Percentiles rank a stretch among this genome's conserved stretches.
These are phyloP conservation scores for Leccinum variicolor DNA, from an alignment of 768 basidiomycete species.

Conservation along the genomic window DNA sequence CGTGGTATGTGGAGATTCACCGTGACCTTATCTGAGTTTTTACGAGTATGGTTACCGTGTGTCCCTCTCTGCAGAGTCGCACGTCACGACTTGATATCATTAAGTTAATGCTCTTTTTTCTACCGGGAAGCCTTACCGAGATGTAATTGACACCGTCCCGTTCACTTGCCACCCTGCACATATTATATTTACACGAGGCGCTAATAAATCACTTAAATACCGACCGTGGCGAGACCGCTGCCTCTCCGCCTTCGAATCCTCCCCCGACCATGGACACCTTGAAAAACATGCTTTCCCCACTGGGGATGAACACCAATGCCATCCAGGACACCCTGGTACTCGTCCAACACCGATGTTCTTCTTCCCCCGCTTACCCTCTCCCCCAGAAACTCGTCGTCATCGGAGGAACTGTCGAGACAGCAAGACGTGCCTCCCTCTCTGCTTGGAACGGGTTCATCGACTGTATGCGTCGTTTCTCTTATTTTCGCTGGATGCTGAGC, in stretches of 20 bases:
- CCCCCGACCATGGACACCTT: conserved; percentile 59
- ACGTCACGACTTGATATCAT: conserved; percentile 14
- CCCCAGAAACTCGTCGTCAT: conserved; percentile 84
- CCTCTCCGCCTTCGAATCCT: conserved; percentile 30
- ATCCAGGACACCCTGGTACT: conserved; percentile 77
- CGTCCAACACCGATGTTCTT: neutral
- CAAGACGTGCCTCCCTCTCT: conserved; percentile 73
- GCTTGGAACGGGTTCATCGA: conserved; percentile 91
- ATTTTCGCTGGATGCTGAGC: conserved; percentile 7
- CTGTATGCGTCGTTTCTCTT: conserved; percentile 41
- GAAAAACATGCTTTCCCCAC: conserved; percentile 68
- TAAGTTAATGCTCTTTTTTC: conserved; percentile 12
- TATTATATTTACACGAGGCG: conserved; percentile 33
- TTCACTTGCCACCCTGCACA: conserved; percentile 26
- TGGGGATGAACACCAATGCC: conserved; percentile 62
- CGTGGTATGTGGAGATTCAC: conserved; percentile 1
- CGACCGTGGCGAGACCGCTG: conserved; percentile 29
- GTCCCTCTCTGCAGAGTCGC: conserved; percentile 14
- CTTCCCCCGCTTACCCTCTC: neutral
- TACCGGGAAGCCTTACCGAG: conserved; percentile 29
- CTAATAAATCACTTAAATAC: conserved; percentile 35
- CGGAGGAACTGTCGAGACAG: conserved; percentile 85
- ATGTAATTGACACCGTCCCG: conserved; percentile 30
- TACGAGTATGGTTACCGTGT: conserved; percentile 16
- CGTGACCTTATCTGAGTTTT: conserved; percentile 17